Conservation (phyloP, 768 basidiomycete species). For the button mushroom (Agaricus bisporus) region DNA sequence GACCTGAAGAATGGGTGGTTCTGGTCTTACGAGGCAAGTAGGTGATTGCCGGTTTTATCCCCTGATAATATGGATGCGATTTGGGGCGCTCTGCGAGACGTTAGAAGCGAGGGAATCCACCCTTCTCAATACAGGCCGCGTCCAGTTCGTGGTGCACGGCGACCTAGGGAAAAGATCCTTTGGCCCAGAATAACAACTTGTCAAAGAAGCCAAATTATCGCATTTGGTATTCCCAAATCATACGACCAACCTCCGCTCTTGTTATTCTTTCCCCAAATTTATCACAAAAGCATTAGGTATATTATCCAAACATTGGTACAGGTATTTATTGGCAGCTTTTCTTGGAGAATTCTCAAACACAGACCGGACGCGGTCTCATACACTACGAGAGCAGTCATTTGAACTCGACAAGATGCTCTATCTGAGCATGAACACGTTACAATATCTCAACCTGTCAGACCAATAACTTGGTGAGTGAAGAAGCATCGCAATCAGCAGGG, state of each 20-base stretch:
- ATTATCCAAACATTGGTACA: not conserved
- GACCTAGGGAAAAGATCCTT: not conserved
- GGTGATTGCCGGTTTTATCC: conserved; percentile 10
- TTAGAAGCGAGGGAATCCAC: conserved; percentile 5
- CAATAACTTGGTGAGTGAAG: not conserved
- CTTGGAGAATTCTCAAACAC: not conserved
- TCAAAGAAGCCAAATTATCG: not conserved
- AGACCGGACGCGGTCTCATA: not conserved
- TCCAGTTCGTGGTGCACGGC: not conserved
- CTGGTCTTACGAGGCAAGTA: conserved; percentile 8
- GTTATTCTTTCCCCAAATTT: not conserved
- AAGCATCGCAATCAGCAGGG: conserved; percentile 2
- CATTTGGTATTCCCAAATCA: not conserved
- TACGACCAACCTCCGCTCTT: not conserved
- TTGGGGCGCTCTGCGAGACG: conserved; percentile 3
- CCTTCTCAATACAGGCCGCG: conserved; percentile 8
- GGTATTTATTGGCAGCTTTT: not conserved
- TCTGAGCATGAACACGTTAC: not conserved
- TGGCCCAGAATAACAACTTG: not conserved
- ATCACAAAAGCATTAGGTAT: not conserved
- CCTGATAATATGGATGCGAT: conserved; percentile 3
- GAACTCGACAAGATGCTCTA: not conserved
- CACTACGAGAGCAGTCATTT: not conserved
- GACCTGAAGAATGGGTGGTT: not conserved
- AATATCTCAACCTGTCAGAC: conserved; percentile 9